A percentile compares a stretch with the other conserved stretches of the same genome.
These are phyloP conservation scores for Podospora anserina DNA, from an alignment of 495 filamentous ascomycete species.

Conservation along the genomic window DNA sequence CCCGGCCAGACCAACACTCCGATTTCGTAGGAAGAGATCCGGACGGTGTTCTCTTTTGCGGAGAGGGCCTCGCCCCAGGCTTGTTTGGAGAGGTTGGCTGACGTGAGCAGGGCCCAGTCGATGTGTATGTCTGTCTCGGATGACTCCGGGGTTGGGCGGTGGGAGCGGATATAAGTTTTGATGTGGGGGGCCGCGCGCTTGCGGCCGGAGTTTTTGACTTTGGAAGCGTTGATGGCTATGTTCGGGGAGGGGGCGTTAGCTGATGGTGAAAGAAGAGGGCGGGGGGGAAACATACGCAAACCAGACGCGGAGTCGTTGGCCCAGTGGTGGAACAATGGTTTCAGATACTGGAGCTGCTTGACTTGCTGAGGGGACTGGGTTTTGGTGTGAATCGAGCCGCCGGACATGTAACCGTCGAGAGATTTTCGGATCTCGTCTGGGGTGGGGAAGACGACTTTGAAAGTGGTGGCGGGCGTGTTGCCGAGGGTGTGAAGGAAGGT, in stretches of 20 bases:
- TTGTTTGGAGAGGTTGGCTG: constrained; percentile 64
- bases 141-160: not conserved
- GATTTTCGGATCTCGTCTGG: constrained; percentile 72
- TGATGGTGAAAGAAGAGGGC: not conserved
- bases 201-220: constrained; percentile 49
- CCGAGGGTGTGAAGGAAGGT: constrained; percentile 59
- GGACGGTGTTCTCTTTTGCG: constrained; percentile 51
- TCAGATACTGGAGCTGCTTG: constrained; percentile 73
- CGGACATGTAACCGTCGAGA: constrained; percentile 74
- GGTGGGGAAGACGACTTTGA: constrained; percentile 76
- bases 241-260: not conserved
- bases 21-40: constrained; percentile 78
- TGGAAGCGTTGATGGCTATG: not conserved
- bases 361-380: constrained; percentile 62
- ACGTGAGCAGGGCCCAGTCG: constrained; percentile 1
- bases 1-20: constrained; percentile 83
- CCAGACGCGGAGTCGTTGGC: constrained; percentile 40
- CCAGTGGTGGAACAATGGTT: constrained; percentile 71
- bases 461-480: constrained; percentile 10
- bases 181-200: constrained; percentile 85
- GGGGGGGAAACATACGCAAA: not conserved
- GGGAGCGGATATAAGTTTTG: constrained; percentile 81
- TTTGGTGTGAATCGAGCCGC: constrained; percentile 79
- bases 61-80: constrained; percentile 73
- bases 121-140: not conserved